phyloP scores from a whole-genome alignment of 2,329 filamentous ascomycete genomes.

The Penicillium sp. region DNA sequence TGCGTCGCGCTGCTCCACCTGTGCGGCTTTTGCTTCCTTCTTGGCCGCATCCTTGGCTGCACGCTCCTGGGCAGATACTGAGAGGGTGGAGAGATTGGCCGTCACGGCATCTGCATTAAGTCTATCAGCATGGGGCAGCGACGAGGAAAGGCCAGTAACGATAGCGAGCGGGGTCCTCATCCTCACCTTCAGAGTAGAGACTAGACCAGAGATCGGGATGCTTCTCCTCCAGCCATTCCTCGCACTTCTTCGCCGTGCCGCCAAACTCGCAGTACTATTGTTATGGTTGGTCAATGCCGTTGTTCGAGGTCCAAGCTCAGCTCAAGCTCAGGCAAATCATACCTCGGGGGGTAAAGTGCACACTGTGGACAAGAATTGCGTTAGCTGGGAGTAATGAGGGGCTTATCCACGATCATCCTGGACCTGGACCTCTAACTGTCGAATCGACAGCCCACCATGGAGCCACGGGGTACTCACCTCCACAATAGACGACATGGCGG shows the following conservation, averaged over 20 bases:
- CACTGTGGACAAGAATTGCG: constrained; percentile 47
- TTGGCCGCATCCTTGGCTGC: constrained; percentile 96
- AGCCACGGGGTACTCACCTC: constrained; percentile 49
- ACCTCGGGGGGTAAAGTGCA: constrained; percentile 71
- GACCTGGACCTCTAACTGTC: no score
- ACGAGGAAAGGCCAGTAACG: background rate
- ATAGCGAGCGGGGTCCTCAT: no score
- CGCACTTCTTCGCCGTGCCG: constrained; percentile 93
- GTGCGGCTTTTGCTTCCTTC: constrained; percentile 92
- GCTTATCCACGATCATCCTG: no score
- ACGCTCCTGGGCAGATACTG: constrained; percentile 88
- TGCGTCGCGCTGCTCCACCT: constrained; percentile 79
- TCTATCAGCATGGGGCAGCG: background rate
- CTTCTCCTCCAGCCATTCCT: constrained; percentile 85
- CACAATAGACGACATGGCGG: constrained; percentile 65
- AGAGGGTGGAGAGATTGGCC: constrained; percentile 82
- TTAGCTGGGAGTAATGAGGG: constrained; percentile 9
- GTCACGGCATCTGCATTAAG: constrained; percentile 71
- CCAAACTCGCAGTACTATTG: constrained; percentile 97
- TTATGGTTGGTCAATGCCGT: constrained; percentile 1
- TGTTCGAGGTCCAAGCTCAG: background rate
- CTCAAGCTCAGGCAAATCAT: constrained; percentile 36
- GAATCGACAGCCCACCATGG: background rate
- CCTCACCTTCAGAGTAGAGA: constrained; percentile 84
- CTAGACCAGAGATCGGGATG: constrained; percentile 74